A percentile compares a stretch with the other conserved stretches of the same genome.
Evolutionary conservation across 2,329 filamentous ascomycete genomes (phyloP).

Genomic region (Chaetomiaceae sp.): DNA sequence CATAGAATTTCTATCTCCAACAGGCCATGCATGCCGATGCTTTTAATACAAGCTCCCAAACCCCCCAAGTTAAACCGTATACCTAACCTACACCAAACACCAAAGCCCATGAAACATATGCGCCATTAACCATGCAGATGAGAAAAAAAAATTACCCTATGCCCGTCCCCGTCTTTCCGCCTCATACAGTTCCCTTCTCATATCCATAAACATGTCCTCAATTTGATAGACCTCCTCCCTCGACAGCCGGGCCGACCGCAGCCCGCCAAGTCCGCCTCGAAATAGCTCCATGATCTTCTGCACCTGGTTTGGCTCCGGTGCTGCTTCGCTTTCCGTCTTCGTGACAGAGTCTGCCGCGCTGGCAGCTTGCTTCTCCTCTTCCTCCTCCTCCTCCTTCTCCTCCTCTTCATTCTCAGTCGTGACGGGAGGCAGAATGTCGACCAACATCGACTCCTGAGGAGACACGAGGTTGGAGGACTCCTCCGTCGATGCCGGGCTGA

Average conservation of each 20-base stretch:
- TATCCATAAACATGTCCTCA: constrained; percentile 75
- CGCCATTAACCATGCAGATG: constrained; percentile 16
- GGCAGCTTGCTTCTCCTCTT: neutral
- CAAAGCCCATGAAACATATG: neutral
- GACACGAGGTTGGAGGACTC: neutral
- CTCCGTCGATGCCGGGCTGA: neutral
- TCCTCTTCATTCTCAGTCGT: no score
- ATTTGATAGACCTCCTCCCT: constrained; percentile 63
- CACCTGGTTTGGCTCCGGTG: constrained; percentile 7
- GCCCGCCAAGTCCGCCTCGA: constrained; percentile 51
- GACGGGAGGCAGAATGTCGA: no score
- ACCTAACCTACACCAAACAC: no score
- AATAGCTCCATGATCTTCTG: constrained; percentile 46
- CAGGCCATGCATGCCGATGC: neutral
- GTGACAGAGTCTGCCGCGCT: neutral
- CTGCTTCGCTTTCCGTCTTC: neutral
- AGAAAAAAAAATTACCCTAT: constrained; percentile 15
- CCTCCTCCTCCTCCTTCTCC: neutral
- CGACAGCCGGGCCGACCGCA: constrained; percentile 56
- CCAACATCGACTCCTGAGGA: constrained; percentile 11
- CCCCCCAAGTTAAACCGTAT: no score
- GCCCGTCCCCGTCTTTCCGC: constrained; percentile 57
- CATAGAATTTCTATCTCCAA: neutral
- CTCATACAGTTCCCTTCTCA: constrained; percentile 67
- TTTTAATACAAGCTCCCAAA: neutral